Percentiles rank a stretch among this genome's conserved stretches.
Evolutionary conservation across 1,284 basidiomycete genomes (phyloP).

Genomic region (Rhodotorula sp.): DNA sequence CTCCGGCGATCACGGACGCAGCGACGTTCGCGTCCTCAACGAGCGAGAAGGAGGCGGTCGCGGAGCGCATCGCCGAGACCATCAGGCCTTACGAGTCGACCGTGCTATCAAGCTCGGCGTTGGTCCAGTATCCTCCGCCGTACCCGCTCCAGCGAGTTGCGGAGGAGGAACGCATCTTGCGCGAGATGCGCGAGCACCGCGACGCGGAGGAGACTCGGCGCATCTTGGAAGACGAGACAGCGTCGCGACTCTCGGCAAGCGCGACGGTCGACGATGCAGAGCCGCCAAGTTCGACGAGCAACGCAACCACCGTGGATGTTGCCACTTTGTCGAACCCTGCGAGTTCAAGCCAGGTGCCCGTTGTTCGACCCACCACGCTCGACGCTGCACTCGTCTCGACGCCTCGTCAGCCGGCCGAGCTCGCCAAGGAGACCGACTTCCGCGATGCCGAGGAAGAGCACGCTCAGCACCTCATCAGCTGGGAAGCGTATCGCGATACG

Average conservation of each 20-base stretch:
- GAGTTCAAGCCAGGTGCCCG: no score
- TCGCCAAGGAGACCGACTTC: constrained; percentile 66
- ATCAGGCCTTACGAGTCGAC: constrained; percentile 77
- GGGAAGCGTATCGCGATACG: constrained; percentile 86
- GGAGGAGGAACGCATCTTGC: constrained; percentile 72
- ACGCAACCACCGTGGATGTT: no score
- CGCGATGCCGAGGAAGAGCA: constrained; percentile 72
- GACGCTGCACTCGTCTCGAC: constrained; percentile 2
- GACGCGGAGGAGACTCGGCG: constrained; percentile 70
- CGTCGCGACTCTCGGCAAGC: constrained; percentile 17
- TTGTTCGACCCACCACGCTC: background rate
- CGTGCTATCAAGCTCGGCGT: constrained; percentile 86
- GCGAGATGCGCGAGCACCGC: constrained; percentile 66
- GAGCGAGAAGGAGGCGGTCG: background rate
- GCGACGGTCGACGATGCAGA: constrained; percentile 3
- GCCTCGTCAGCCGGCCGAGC: constrained; percentile 52
- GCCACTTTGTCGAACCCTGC: no score
- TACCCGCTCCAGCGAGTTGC: constrained; percentile 82
- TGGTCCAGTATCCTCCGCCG: constrained; percentile 83
- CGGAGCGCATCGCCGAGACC: constrained; percentile 54
- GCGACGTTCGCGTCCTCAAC: background rate
- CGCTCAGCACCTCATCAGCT: constrained; percentile 77
- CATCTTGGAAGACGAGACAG: constrained; percentile 57
- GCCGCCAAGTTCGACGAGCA: no score
- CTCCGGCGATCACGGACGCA: background rate